Conservation (phyloP, 805 yeast genomes). For the Lachancea meyersii region DNA sequence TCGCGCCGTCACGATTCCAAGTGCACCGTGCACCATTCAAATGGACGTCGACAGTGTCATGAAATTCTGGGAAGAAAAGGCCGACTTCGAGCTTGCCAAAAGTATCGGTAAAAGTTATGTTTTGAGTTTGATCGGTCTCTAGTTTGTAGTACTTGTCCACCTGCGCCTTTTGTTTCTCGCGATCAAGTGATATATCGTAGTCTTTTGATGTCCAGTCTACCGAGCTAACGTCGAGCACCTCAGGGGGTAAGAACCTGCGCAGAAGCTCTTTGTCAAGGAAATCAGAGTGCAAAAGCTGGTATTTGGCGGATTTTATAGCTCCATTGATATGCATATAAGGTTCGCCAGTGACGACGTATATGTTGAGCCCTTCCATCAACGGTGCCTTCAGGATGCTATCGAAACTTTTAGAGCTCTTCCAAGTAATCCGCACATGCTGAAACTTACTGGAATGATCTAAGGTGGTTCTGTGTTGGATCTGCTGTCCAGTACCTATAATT, state of each 20-base stretch:
- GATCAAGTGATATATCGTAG: constrained; percentile 15
- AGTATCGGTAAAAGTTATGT: constrained; percentile 4
- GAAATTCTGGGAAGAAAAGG: constrained; percentile 23
- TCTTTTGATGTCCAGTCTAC: constrained; percentile 5
- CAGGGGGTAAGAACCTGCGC: neutral
- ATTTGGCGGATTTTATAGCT: constrained; percentile 13
- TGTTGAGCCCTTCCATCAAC: constrained; percentile 16
- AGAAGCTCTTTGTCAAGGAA: constrained; percentile 5
- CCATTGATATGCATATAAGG: neutral
- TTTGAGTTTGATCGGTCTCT: constrained; percentile 5
- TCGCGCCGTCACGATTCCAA: constrained; percentile 16
- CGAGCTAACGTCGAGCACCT: neutral
- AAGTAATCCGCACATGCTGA: constrained; percentile 12
- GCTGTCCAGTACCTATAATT: constrained; percentile 12
- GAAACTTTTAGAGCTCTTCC: constrained; percentile 9
- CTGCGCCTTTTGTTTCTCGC: constrained; percentile 7
- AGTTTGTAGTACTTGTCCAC: constrained; percentile 20
- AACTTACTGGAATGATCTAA: neutral
- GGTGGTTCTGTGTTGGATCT: constrained; percentile 4
- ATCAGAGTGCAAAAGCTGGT: constrained; percentile 13
- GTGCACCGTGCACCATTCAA: constrained; percentile 27
- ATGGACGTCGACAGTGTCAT: constrained; percentile 19
- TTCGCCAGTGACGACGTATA: constrained; percentile 9
- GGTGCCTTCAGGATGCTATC: constrained; percentile 11
- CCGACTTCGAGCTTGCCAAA: constrained; percentile 25